A percentile compares a stretch with the other conserved stretches of the same genome.
Evolutionary conservation across 1,284 basidiomycete genomes (phyloP).

Genomic region (Apiotrichum mycotoxinovorans): DNA sequence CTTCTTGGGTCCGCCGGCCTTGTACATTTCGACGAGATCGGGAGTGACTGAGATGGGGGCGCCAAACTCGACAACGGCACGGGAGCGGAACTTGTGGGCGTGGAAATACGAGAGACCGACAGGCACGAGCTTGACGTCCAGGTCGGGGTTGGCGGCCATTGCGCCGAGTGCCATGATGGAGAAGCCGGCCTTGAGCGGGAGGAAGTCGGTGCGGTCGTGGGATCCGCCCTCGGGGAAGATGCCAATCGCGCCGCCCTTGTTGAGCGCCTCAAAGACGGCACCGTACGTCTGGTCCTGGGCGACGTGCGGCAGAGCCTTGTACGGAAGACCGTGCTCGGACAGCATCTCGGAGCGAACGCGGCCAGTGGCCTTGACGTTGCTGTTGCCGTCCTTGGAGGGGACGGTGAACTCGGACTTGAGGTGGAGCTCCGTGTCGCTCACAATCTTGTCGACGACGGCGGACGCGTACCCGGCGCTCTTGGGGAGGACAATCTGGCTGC

Average conservation of each 20-base stretch:
- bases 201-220: constrained; percentile 89
- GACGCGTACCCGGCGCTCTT: constrained; percentile 73
- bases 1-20: constrained; percentile 82
- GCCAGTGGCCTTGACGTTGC: constrained; percentile 68
- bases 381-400: constrained; percentile 47
- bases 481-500: constrained; percentile 83
- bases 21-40: constrained; percentile 85
- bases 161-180: constrained; percentile 97
- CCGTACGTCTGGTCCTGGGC: constrained; percentile 95
- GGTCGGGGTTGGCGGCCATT: constrained; percentile 82
- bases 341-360: constrained; percentile 62
- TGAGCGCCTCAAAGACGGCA: constrained; percentile 84
- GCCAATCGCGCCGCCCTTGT: constrained; percentile 83
- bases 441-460: constrained; percentile 81
- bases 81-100: constrained; percentile 87
- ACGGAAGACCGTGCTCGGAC: constrained; percentile 59
- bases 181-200: constrained; percentile 93
- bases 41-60: constrained; percentile 80
- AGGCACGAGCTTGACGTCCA: constrained; percentile 87
- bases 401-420: constrained; percentile 80
- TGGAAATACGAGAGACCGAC: constrained; percentile 96
- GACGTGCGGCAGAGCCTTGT: constrained; percentile 76
- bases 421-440: constrained; percentile 77
- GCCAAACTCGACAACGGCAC: constrained; percentile 96
- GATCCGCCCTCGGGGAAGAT: constrained; percentile 98